Base-by-base conservation (phyloP, 2,329 filamentous ascomycete genomes). In the Talaromyces sp. region DNA sequence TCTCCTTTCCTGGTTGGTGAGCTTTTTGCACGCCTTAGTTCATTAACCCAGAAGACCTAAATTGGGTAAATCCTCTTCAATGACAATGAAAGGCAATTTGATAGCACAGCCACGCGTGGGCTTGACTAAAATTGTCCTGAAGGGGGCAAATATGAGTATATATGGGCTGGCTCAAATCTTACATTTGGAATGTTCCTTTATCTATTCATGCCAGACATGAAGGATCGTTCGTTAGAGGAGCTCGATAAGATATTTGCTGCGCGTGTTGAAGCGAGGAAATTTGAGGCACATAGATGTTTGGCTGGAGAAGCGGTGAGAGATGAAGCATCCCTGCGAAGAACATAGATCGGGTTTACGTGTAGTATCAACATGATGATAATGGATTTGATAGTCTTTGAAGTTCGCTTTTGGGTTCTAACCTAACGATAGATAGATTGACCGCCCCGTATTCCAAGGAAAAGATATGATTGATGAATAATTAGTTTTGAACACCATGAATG, bases 11-110 rank as follows among this genome's bases (percentile, higher is more conserved):
- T 73, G 69, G 70, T 55, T 73, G 16, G 61, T 63, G 6, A 68
- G 64, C 16, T n/a, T 73, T 73, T 20, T 70, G 69, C 33, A 68
- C 71, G 5, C 72, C 71, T 14, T 75, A 73, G 50, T 72, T 74
- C 20, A 73, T 75, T 49, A 73, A 73, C 47, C 72, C 71, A 2
- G 60, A 66, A 36, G 63, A 72, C 20, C 49, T 74, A 14, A 65
- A 70, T 39, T 70, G 67, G 72, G 67, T 71, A 3, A 47, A 47
- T 53, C n/a, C n/a, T n/a, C n/a, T n/a, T n/a, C n/a, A n/a, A n/a
- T n/a, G n/a, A n/a, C n/a, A n/a, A n/a, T 27, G 24, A 9, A 9
- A 27, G 9, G 9, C 24, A 27, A 9, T 27, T 27, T 27, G 24
- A 27, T 27, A n/a, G n/a, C n/a, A n/a, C n/a, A n/a, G n/a, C n/a